Evolutionary conservation across 345 rosid genomes (phyloP).

Genomic region (Dipteronia sinensis): DNA sequence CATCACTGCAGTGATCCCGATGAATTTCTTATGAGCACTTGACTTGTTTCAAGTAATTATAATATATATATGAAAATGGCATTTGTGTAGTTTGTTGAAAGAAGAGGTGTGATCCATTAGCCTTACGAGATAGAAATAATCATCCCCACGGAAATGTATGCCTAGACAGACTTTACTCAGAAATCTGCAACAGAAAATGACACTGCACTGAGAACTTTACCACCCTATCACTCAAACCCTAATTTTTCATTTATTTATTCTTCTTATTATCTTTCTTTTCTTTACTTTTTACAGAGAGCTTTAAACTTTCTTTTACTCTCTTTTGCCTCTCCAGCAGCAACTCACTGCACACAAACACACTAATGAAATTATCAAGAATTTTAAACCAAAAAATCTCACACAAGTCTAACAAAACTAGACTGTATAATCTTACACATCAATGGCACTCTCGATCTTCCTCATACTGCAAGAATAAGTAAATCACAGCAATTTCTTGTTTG

Average conservation of each 20-base stretch:
- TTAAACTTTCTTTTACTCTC: not conserved
- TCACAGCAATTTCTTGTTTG: constrained; percentile 17
- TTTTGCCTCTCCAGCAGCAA: constrained; percentile 6
- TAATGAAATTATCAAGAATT: constrained; percentile 18
- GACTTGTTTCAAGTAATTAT: too few species aligned
- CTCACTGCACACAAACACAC: not conserved
- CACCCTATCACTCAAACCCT: constrained; percentile 29
- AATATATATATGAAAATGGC: constrained; percentile 7
- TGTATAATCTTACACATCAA: constrained; percentile 14
- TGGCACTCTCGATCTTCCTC: constrained; percentile 2
- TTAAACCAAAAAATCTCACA: constrained; percentile 14
- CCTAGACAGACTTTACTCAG: constrained; percentile 39
- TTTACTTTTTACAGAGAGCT: constrained; percentile 22
- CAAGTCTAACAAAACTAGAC: constrained; percentile 18
- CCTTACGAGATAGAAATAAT: constrained; percentile 29
- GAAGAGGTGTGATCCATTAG: constrained; percentile 5
- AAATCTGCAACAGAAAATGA: constrained; percentile 46
- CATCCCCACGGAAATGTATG: constrained; percentile 53
- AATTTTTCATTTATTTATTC: constrained; percentile 30
- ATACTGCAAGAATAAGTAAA: constrained; percentile 10
- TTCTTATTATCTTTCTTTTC: not conserved
- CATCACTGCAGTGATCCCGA: not conserved
- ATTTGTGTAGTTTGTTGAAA: constrained; percentile 12
- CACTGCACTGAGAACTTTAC: constrained; percentile 40
- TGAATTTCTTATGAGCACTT: not conserved